A percentile compares a stretch with the other conserved stretches of the same genome.
Evolutionary conservation across 2,329 filamentous ascomycete species (phyloP).

Genomic region (Orbilia javanica): DNA sequence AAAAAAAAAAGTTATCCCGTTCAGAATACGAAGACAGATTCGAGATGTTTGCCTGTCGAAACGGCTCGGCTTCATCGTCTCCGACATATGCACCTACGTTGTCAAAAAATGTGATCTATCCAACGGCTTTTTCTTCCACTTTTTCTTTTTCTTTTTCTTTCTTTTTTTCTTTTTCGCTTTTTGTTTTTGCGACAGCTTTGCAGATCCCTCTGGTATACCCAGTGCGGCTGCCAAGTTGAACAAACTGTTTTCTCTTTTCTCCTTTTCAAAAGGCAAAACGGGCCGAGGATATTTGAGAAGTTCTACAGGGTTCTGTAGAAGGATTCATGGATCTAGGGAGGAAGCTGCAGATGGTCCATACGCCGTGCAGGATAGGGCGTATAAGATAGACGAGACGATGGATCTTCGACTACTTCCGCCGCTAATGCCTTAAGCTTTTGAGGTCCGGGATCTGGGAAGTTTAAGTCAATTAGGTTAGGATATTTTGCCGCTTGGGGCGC

Average conservation of each 20-base stretch:
- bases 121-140: background rate
- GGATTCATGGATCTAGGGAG: background rate
- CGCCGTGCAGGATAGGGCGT: background rate
- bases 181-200: too few species aligned
- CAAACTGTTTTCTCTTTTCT: background rate
- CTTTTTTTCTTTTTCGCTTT: too few species aligned
- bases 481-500: background rate
- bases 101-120: background rate
- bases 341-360: background rate
- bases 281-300: background rate
- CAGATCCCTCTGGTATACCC: background rate
- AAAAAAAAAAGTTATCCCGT: background rate
- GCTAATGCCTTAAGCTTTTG: background rate
- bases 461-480: background rate
- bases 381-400: background rate
- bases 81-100: background rate
- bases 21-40: background rate
- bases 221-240: background rate
- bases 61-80: background rate
- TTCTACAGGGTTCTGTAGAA: background rate
- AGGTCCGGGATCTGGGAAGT: background rate
- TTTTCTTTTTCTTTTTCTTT: too few species aligned
- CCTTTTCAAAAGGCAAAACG: background rate
- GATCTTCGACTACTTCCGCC: background rate
- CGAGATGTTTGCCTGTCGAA: background rate